A percentile compares a stretch with the other conserved stretches of the same genome.
phyloP scores from a whole-genome alignment of 2,329 filamentous ascomycete genomes.

The Pseudogymnoascus pannorum region DNA sequence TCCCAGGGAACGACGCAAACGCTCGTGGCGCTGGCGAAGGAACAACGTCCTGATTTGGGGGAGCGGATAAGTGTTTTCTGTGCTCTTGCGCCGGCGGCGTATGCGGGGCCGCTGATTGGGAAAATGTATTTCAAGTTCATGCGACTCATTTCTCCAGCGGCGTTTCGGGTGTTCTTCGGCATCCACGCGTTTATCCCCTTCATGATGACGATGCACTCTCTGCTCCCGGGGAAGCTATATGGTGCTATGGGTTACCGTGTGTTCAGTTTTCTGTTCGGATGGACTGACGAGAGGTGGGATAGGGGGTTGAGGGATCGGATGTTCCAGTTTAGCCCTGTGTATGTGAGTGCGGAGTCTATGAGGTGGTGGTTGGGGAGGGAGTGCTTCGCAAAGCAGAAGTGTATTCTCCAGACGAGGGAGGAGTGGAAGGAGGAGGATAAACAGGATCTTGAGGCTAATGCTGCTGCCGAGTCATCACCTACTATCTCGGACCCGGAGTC shows the following conservation, averaged over 20 bases:
- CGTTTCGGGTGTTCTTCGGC: conserved; percentile 79
- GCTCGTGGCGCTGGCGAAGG: conserved; percentile 79
- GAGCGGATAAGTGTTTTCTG: conserved; percentile 83
- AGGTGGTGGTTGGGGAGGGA: conserved; percentile 90
- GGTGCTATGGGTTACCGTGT: conserved; percentile 80
- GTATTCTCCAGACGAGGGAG: conserved; percentile 74
- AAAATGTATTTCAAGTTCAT: conserved; percentile 92
- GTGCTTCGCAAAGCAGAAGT: conserved; percentile 78
- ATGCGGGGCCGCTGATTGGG: conserved; percentile 77
- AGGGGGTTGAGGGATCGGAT: conserved; percentile 68
- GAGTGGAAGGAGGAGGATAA: conserved; percentile 55
- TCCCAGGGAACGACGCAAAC: conserved; percentile 89
- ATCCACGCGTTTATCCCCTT: conserved; percentile 90
- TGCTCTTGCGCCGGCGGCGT: conserved; percentile 81
- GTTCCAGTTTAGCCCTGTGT: conserved; percentile 89
- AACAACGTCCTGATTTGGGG: conserved; percentile 79
- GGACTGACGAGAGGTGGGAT: conserved; percentile 82
- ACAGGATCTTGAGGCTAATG: conserved; percentile 30
- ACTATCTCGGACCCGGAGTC: conserved; percentile 16
- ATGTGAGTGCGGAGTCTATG: conserved; percentile 85
- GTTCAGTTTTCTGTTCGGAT: conserved; percentile 83
- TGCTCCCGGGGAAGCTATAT: conserved; percentile 62
- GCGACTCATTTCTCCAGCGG: conserved; percentile 64
- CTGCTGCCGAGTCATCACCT: no score
- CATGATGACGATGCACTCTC: conserved; percentile 77